Conservation (phyloP, 306 rosid species). For the Sindora glabra region DNA sequence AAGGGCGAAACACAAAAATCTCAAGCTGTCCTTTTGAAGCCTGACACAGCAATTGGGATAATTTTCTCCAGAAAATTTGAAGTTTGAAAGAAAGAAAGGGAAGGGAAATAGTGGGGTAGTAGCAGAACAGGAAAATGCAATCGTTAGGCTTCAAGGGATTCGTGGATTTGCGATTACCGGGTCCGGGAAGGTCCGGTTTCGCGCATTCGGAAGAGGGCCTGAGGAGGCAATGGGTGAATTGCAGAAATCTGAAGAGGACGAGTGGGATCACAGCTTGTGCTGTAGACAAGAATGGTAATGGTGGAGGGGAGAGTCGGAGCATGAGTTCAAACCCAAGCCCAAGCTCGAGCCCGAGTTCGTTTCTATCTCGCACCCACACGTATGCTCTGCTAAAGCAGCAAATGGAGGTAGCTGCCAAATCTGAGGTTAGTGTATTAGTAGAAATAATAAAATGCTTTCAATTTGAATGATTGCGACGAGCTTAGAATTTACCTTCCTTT, state of each 20-base stretch:
- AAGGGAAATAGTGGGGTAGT: not conserved
- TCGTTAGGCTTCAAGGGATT: conserved; percentile 42
- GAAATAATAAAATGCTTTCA: too few relatives aligned
- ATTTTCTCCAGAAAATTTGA: too few relatives aligned
- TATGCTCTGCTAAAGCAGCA: conserved; percentile 78
- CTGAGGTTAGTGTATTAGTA: conserved; percentile 58
- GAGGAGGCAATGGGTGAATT: conserved; percentile 3
- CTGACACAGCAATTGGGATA: not conserved
- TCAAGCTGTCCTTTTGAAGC: not conserved
- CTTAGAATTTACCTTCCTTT: not conserved
- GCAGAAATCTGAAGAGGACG: conserved; percentile 10
- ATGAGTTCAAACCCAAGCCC: conserved; percentile 22
- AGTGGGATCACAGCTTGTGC: conserved; percentile 36
- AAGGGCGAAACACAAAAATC: not conserved
- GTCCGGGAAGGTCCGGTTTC: conserved; percentile 20
- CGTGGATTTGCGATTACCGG: conserved; percentile 22
- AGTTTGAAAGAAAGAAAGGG: too few relatives aligned
- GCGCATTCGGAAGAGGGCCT: conserved; percentile 16
- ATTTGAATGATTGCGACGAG: too few relatives aligned
- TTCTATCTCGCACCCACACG: conserved; percentile 62
- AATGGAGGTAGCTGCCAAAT: conserved; percentile 85
- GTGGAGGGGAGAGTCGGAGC: conserved; percentile 34
- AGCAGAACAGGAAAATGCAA: conserved; percentile 37
- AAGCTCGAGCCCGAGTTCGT: conserved; percentile 41
- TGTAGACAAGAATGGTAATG: conserved; percentile 33